Conservation (phyloP, 179 eudicot genomes). For the Silene noctiflora region DNA sequence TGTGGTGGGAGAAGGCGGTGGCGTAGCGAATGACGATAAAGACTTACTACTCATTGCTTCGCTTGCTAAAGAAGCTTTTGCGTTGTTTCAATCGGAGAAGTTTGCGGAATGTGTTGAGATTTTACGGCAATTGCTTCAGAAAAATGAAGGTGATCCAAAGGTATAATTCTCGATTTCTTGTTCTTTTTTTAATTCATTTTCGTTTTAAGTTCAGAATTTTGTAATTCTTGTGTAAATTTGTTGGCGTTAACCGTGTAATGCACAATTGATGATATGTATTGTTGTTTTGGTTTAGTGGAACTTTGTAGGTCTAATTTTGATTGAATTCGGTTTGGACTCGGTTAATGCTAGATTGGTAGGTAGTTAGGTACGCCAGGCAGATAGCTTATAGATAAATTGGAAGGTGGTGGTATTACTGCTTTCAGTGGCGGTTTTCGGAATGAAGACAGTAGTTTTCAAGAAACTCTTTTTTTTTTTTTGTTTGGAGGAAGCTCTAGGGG, state of each 20-base stretch:
- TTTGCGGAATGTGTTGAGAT: slow-evolving; percentile 57
- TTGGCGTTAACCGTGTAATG: no score
- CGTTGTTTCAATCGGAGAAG: slow-evolving; percentile 55
- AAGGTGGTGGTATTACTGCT: not conserved
- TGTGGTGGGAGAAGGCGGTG: slow-evolving; percentile 5
- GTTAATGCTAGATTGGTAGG: not conserved
- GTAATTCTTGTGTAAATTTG: not conserved
- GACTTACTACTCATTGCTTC: slow-evolving; percentile 33
- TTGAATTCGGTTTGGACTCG: not conserved
- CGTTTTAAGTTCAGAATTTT: not conserved
- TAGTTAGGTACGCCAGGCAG: no score
- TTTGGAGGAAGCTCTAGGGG: not conserved
- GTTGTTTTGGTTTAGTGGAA: not conserved
- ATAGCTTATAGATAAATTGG: no score
- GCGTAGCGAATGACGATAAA: slow-evolving; percentile 40
- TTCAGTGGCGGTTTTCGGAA: no score
- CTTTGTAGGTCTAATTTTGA: not conserved
- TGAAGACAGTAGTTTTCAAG: not conserved
- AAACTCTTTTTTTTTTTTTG: not conserved
- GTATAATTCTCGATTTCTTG: slow-evolving; percentile 2
- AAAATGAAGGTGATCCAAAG: slow-evolving; percentile 28
- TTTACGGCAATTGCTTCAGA: slow-evolving; percentile 54
- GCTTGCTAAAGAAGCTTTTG: slow-evolving; percentile 58
- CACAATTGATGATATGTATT: not conserved
- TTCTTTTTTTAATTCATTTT: not conserved